phyloP scores from a whole-genome alignment of 306 rosid species.

The Hylodesmum podocarpum region DNA sequence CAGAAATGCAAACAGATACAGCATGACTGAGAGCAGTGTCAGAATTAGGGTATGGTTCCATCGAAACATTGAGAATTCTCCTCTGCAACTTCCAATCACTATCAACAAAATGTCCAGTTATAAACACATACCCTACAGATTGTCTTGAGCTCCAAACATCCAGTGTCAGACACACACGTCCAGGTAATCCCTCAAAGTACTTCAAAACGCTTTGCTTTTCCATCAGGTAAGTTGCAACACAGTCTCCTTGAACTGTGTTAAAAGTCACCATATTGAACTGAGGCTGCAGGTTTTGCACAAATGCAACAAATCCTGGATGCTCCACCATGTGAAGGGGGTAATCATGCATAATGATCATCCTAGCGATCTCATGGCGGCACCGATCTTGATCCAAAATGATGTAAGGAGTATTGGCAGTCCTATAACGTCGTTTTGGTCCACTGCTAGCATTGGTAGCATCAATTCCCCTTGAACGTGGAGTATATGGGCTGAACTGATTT shows the following conservation, averaged over 20 bases:
- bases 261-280: constrained; percentile 87
- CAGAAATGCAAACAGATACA: constrained; percentile 86
- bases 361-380: constrained; percentile 88
- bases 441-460: constrained; percentile 45
- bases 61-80: constrained; percentile 86
- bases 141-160: constrained; percentile 81
- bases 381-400: constrained; percentile 73
- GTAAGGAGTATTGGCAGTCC: constrained; percentile 66
- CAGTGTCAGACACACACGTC: constrained; percentile 84
- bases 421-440: constrained; percentile 73
- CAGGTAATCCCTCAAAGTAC: constrained; percentile 71
- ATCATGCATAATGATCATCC: constrained; percentile 97
- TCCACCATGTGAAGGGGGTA: constrained; percentile 98
- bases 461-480: constrained; percentile 56
- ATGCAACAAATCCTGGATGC: constrained; percentile 86
- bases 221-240: constrained; percentile 80
- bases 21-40: constrained; percentile 77
- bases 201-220: constrained; percentile 71
- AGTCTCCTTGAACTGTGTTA: constrained; percentile 92
- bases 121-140: constrained; percentile 86
- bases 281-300: constrained; percentile 90
- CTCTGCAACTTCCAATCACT: constrained; percentile 84
- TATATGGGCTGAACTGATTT: constrained; percentile 54
- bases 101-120: constrained; percentile 87
- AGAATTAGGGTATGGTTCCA: constrained; percentile 94